Percentiles rank a stretch among this genome's conserved stretches.
Conservation (phyloP, 352 stramenopile species). For the Globisporangium radiosum region DNA sequence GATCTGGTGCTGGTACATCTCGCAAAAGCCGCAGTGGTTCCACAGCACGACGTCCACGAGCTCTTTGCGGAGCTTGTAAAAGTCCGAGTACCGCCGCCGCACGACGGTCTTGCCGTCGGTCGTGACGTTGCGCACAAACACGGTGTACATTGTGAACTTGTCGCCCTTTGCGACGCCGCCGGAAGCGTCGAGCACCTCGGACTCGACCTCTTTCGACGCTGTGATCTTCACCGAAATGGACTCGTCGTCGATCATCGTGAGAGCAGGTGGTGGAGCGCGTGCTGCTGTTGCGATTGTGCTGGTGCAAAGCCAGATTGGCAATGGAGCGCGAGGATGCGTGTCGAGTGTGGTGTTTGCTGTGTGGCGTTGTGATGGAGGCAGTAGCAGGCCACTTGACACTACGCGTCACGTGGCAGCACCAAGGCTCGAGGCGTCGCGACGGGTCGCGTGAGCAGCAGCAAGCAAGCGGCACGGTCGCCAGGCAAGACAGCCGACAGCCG, state of each 20-base stretch:
- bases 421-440: no score
- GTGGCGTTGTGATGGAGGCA: background rate
- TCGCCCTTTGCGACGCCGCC: conserved; percentile 24
- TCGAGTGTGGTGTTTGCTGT: background rate
- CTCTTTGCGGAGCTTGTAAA: conserved; percentile 79
- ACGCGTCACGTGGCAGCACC: no score
- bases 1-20: conserved; percentile 59
- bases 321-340: background rate
- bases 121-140: conserved; percentile 70
- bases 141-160: conserved; percentile 83
- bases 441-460: no score
- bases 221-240: conserved; percentile 60
- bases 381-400: no score
- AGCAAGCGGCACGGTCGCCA: no score
- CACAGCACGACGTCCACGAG: conserved; percentile 77
- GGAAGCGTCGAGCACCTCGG: conserved; percentile 1
- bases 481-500: no score
- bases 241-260: conserved; percentile 52
- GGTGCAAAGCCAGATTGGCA: no score
- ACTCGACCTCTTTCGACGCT: conserved; percentile 47
- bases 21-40: conserved; percentile 65
- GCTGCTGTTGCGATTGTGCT: background rate
- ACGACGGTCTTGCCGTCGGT: conserved; percentile 73
- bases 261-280: background rate
- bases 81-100: conserved; percentile 78